A percentile compares a stretch with the other conserved stretches of the same genome.
These are phyloP conservation scores for Antrodiella citrinella DNA, from an alignment of 768 basidiomycete genomes.

Conservation along the genomic window DNA sequence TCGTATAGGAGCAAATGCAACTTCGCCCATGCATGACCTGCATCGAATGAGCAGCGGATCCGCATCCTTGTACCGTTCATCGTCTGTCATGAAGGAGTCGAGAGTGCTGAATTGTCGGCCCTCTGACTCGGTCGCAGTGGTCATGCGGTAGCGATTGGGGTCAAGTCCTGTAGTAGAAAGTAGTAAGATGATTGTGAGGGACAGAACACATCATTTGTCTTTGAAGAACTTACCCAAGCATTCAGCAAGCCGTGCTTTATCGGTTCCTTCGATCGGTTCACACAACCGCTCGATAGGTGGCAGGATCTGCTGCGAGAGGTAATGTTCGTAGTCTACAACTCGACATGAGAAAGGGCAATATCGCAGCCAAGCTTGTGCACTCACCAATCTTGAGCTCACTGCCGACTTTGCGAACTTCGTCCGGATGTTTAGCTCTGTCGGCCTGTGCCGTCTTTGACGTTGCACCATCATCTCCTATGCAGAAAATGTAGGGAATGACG, in stretches of 20 bases:
- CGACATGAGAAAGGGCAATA: too few species aligned
- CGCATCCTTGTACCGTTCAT: slow-evolving; percentile 77
- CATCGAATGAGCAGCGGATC: slow-evolving; percentile 71
- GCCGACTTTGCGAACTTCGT: slow-evolving; percentile 72
- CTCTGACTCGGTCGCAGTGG: slow-evolving; percentile 33
- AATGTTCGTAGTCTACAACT: slow-evolving; percentile 82
- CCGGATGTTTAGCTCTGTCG: slow-evolving; percentile 87
- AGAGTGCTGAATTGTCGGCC: slow-evolving; percentile 70
- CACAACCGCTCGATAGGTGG: slow-evolving; percentile 94
- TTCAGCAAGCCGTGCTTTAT: slow-evolving; percentile 85
- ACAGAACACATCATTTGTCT: too few species aligned
- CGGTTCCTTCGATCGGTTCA: slow-evolving; percentile 94
- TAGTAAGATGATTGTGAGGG: background rate
- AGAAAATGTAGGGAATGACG: slow-evolving; percentile 95
- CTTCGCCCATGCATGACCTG: slow-evolving; percentile 55
- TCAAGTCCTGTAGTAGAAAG: slow-evolving; percentile 40
- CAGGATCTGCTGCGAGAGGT: slow-evolving; percentile 84
- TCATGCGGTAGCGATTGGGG: slow-evolving; percentile 44
- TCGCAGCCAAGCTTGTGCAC: slow-evolving; percentile 15
- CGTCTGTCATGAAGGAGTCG: slow-evolving; percentile 84
- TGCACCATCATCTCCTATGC: slow-evolving; percentile 66
- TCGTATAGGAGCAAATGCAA: slow-evolving; percentile 50
- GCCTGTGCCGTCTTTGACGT: slow-evolving; percentile 71
- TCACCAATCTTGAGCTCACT: slow-evolving; percentile 67
- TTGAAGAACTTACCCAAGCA: slow-evolving; percentile 64